Conservation (phyloP, 2,329 filamentous ascomycete species). For the Penicillium paneum region DNA sequence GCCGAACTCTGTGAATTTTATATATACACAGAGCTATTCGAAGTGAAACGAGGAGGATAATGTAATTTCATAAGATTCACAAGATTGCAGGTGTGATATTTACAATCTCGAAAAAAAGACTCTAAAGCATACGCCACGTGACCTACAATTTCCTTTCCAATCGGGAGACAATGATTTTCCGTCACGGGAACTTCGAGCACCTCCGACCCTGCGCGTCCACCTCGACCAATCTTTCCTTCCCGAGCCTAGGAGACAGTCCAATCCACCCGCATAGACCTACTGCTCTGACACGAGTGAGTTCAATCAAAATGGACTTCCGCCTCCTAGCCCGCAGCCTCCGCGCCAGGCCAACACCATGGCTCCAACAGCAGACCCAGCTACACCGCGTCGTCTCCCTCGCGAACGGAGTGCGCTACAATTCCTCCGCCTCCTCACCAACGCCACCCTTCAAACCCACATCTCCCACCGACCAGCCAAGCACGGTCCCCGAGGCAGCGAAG, state of each 20-base stretch:
- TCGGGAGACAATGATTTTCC: conserved; percentile 17
- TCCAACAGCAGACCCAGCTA: conserved; percentile 21
- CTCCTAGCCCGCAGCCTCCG: conserved; percentile 33
- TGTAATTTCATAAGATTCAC: neutral
- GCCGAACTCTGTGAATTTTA: neutral
- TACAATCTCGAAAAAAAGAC: neutral
- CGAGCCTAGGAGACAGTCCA: neutral
- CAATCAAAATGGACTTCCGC: conserved; percentile 32
- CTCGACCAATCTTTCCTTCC: neutral
- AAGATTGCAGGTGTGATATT: neutral
- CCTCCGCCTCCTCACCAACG: conserved; percentile 17
- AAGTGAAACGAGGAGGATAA: neutral
- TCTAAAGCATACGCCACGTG: conserved; percentile 16
- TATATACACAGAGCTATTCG: neutral
- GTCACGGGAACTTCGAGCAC: conserved; percentile 7
- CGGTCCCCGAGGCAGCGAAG: conserved; percentile 1
- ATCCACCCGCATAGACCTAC: conserved; percentile 1
- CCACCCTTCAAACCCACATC: conserved; percentile 1
- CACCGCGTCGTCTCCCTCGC: conserved; percentile 14
- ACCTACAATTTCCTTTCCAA: conserved; percentile 25
- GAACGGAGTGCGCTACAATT: conserved; percentile 24
- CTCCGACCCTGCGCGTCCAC: conserved; percentile 2
- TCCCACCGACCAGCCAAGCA: conserved; percentile 4
- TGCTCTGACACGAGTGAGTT: neutral
- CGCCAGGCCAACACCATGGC: conserved; percentile 28